Conservation (phyloP, 352 stramenopile species). For the Phytophthora pluvialis region DNA sequence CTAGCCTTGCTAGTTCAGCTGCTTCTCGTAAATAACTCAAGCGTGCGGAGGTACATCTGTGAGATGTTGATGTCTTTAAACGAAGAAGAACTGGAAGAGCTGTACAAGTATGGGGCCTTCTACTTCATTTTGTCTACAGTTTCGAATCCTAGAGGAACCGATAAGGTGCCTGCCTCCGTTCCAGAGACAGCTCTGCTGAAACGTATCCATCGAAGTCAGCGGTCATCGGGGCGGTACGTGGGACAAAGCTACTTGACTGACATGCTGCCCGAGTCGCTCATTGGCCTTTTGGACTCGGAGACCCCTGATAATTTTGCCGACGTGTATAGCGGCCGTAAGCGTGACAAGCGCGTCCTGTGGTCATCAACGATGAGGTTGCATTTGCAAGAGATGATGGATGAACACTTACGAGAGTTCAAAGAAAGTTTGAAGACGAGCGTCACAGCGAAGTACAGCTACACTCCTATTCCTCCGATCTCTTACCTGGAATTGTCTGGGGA, state of each 20-base stretch:
- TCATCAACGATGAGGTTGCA: conserved; percentile 71
- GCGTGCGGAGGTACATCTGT: conserved; percentile 58
- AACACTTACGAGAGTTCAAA: conserved; percentile 78
- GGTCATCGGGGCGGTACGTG: conserved; percentile 45
- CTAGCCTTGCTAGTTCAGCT: conserved; percentile 70
- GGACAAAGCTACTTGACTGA: conserved; percentile 74
- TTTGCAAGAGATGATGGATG: conserved; percentile 72
- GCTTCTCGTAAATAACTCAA: conserved; percentile 61
- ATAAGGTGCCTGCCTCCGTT: conserved; percentile 49
- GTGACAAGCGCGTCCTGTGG: conserved; percentile 78
- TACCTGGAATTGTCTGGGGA: conserved; percentile 78
- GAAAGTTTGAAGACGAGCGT: conserved; percentile 63
- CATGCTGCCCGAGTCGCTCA: conserved; percentile 78
- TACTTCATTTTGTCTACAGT: conserved; percentile 76
- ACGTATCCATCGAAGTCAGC: conserved; percentile 68
- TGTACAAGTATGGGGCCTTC: conserved; percentile 69
- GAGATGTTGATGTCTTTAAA: conserved; percentile 69
- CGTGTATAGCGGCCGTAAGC: conserved; percentile 59
- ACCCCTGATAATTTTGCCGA: conserved; percentile 67
- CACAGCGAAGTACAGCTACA: conserved; percentile 61
- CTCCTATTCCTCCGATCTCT: conserved; percentile 68
- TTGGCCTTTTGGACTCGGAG: conserved; percentile 71
- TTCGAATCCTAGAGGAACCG: conserved; percentile 26
- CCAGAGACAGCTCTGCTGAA: conserved; percentile 68
- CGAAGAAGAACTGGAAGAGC: conserved; percentile 49